These are phyloP conservation scores for Thielaviopsis punctulata DNA, from an alignment of 2,329 filamentous ascomycete species.

Conservation along the genomic window DNA sequence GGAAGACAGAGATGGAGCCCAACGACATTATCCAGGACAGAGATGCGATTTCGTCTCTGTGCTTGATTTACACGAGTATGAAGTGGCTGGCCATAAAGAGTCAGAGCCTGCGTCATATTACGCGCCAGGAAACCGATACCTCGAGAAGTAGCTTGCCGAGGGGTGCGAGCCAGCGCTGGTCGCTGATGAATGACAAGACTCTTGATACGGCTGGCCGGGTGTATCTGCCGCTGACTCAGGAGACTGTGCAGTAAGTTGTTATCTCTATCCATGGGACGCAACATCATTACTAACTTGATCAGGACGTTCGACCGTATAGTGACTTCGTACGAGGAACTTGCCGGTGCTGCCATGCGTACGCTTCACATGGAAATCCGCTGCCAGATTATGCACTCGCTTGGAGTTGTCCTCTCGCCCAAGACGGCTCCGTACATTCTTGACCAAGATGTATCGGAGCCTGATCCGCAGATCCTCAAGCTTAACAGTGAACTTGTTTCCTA, in stretches of 20 bases:
- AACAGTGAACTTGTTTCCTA: slow-evolving; percentile 75
- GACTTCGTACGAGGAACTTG: slow-evolving; percentile 65
- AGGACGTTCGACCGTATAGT: slow-evolving; percentile 79
- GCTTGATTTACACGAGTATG: slow-evolving; percentile 90
- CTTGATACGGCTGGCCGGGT: slow-evolving; percentile 48
- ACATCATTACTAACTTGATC: slow-evolving; percentile 14
- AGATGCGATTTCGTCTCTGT: slow-evolving; percentile 70
- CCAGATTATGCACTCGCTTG: slow-evolving; percentile 66
- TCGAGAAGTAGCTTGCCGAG: slow-evolving; percentile 35
- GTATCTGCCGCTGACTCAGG: slow-evolving; percentile 72
- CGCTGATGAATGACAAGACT: slow-evolving; percentile 49
- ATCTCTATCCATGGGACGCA: neutral
- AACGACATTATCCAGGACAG: slow-evolving; percentile 80
- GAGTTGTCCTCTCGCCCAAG: slow-evolving; percentile 41
- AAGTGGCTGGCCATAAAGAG: slow-evolving; percentile 88
- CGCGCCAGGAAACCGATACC: slow-evolving; percentile 51
- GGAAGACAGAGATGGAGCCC: slow-evolving; percentile 46
- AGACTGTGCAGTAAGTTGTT: slow-evolving; percentile 56
- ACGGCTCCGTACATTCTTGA: slow-evolving; percentile 47
- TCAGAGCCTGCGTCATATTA: slow-evolving; percentile 65
- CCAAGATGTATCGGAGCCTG: slow-evolving; percentile 59
- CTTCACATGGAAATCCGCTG: slow-evolving; percentile 79
- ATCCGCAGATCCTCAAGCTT: slow-evolving; percentile 63
- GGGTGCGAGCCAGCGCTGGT: slow-evolving; percentile 62
- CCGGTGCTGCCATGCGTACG: slow-evolving; percentile 61